Conservation (phyloP, 768 basidiomycete species). For the Pisolithus orientalis region DNA sequence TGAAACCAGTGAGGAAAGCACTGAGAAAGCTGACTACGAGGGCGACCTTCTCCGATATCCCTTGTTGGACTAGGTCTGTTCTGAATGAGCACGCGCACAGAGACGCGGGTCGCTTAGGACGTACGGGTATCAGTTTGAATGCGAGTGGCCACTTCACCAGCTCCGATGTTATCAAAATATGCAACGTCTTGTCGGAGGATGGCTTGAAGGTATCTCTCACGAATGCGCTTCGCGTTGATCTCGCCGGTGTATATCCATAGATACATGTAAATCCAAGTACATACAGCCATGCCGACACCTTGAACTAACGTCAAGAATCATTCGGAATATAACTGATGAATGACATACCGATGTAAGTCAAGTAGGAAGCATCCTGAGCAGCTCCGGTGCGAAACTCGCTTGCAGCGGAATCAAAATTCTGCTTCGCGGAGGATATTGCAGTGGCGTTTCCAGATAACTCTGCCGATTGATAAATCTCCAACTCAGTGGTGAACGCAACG, state of each 20-base stretch:
- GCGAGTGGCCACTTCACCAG: conserved; percentile 90
- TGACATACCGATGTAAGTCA: conserved; percentile 58
- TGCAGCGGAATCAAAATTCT: conserved; percentile 30
- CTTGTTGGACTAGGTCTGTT: conserved; percentile 82
- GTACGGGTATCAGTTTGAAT: conserved; percentile 84
- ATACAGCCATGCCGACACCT: conserved; percentile 73
- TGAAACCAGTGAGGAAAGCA: conserved; percentile 77
- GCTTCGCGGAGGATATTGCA: conserved; percentile 25
- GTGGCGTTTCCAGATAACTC: conserved; percentile 17
- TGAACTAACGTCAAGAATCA: conserved; percentile 3
- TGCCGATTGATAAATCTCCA: conserved; percentile 7
- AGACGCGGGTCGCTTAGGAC: conserved; percentile 14
- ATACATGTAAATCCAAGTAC: conserved; percentile 69
- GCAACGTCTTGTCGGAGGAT: conserved; percentile 82
- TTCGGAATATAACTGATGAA: neutral
- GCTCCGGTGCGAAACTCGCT: conserved; percentile 42
- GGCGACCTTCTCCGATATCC: conserved; percentile 85
- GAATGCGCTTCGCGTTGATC: conserved; percentile 73
- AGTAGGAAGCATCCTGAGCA: conserved; percentile 48
- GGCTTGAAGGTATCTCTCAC: conserved; percentile 76
- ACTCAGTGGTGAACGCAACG: conserved; percentile 43
- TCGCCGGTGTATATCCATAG: conserved; percentile 75
- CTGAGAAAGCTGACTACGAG: conserved; percentile 56
- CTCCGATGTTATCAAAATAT: conserved; percentile 87
- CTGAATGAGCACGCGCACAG: neutral